Conservation (phyloP, 768 basidiomycete genomes). For the Psilocybe tampanensis region DNA sequence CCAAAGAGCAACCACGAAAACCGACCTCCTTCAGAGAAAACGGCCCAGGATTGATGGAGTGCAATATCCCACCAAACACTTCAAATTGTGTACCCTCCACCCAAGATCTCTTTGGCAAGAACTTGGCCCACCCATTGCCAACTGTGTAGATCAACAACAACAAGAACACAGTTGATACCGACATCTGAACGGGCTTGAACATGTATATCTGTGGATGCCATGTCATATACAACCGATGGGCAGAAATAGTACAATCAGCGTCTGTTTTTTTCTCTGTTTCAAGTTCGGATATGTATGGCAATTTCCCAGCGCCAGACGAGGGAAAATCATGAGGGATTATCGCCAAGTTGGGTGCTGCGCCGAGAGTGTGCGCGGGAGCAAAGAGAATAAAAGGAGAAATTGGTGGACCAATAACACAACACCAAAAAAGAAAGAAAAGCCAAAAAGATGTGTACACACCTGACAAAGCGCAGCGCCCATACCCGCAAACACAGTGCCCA, state of each 20-base stretch:
- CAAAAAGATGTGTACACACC: constrained; percentile 31
- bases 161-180: constrained; percentile 58
- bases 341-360: not conserved
- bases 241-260: not conserved
- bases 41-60: constrained; percentile 58
- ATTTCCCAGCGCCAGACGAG: not conserved
- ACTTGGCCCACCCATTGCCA: constrained; percentile 52
- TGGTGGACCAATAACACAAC: not conserved
- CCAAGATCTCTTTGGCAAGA: constrained; percentile 43
- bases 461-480: constrained; percentile 61
- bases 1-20: not conserved
- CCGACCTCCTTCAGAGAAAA: constrained; percentile 61
- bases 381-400: not conserved
- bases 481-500: constrained; percentile 61
- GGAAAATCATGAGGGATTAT: not conserved
- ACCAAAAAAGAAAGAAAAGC: not conserved
- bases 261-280: not conserved
- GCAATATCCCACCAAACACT: constrained; percentile 39
- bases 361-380: too few relatives aligned
- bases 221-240: too few relatives aligned
- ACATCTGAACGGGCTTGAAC: constrained; percentile 58
- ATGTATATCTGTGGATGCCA: constrained; percentile 49
- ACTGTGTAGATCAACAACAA: constrained; percentile 53
- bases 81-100: constrained; percentile 48
- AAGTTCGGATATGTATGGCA: not conserved